Conservation (phyloP, 371 early-diverging fungal genomes). For the Dichotomocladium elegans region DNA sequence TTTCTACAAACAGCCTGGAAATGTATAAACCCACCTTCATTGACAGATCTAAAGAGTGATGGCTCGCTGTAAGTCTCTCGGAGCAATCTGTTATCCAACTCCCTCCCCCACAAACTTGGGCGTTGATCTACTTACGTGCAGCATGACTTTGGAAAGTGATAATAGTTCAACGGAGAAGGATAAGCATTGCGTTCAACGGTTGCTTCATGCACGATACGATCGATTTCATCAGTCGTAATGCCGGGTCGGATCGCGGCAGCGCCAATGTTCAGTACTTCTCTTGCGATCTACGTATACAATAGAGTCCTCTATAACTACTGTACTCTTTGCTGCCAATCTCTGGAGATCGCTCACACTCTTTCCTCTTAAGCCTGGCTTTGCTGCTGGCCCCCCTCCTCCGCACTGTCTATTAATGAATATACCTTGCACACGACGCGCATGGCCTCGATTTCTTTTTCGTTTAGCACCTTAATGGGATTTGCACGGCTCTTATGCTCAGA, state of each 20-base stretch:
- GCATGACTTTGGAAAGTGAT: constrained; percentile 86
- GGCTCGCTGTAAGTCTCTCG: not conserved
- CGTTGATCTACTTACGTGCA: constrained; percentile 92
- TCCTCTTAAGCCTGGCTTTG: too few relatives aligned
- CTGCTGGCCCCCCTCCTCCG: too few relatives aligned
- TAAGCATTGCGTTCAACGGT: constrained; percentile 83
- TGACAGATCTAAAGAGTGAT: constrained; percentile 39
- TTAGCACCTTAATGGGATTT: constrained; percentile 67
- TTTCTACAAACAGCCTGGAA: too few relatives aligned
- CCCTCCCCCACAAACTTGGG: too few relatives aligned
- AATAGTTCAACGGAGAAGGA: constrained; percentile 94
- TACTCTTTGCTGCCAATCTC: too few relatives aligned
- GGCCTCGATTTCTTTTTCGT: constrained; percentile 69
- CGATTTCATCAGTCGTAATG: constrained; percentile 90
- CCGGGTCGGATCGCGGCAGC: constrained; percentile 77
- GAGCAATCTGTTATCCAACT: too few relatives aligned
- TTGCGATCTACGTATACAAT: constrained; percentile 58
- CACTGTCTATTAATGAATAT: too few relatives aligned
- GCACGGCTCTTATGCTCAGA: constrained; percentile 62
- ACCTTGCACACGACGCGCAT: constrained; percentile 84
- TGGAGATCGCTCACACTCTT: too few relatives aligned
- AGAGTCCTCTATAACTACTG: too few relatives aligned
- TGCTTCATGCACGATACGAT: constrained; percentile 84
- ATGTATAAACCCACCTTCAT: constrained; percentile 40
- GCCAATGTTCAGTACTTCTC: constrained; percentile 85